Conservation (phyloP, 1,284 basidiomycete species). For the Baeospora myosura region DNA sequence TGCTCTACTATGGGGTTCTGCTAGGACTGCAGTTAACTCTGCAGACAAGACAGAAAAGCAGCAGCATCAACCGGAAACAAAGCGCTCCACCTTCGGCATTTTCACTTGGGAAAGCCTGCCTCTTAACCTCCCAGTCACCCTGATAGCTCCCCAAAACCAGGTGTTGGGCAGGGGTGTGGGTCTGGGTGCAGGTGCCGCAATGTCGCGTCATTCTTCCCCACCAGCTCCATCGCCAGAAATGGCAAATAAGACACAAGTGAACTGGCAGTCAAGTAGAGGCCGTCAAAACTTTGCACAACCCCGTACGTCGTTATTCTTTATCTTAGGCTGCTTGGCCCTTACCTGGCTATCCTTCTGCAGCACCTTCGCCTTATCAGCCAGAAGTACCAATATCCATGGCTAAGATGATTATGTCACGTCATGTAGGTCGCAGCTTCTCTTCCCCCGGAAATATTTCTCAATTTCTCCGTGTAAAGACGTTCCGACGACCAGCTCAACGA, state of each 20-base stretch:
- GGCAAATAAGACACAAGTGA: neutral
- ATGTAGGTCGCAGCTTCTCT: constrained; percentile 23
- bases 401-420: constrained; percentile 42
- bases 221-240: neutral
- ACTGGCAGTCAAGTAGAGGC: constrained; percentile 16
- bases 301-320: constrained; percentile 20
- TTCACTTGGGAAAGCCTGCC: constrained; percentile 29
- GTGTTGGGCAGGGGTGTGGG: constrained; percentile 21
- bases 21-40: neutral
- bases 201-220: constrained; percentile 3
- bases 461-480: constrained; percentile 21
- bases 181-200: constrained; percentile 14
- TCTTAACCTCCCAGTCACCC: constrained; percentile 22
- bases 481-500: constrained; percentile 29
- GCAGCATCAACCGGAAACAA: neutral
- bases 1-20: neutral
- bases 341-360: constrained; percentile 15
- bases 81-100: constrained; percentile 21
- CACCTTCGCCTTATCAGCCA: constrained; percentile 31
- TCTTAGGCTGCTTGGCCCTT: neutral
- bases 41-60: neutral
- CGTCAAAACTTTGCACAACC: constrained; percentile 31
- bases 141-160: constrained; percentile 15
- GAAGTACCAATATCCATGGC: constrained; percentile 37
- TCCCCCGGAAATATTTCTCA: constrained; percentile 2